These are phyloP conservation scores for Puccinia polysora DNA, from an alignment of 1,284 basidiomycete species.

Conservation along the genomic window DNA sequence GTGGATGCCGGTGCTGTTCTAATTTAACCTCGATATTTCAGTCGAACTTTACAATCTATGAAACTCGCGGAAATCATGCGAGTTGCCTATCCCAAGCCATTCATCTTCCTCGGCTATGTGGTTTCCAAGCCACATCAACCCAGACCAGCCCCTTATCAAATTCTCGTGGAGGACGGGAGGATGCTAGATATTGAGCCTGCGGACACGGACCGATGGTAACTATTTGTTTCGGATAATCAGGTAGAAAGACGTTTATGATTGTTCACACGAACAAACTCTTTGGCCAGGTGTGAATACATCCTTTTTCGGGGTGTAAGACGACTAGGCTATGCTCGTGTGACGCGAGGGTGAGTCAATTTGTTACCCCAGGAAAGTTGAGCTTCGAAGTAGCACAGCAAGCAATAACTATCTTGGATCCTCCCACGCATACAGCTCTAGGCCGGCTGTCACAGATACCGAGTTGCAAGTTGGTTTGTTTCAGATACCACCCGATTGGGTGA, in stretches of 20 bases:
- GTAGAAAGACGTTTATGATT: slow-evolving; percentile 57
- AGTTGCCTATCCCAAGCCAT: slow-evolving; percentile 67
- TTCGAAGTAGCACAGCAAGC: slow-evolving; percentile 41
- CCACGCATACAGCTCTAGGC: slow-evolving; percentile 43
- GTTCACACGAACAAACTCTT: neutral
- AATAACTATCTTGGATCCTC: neutral
- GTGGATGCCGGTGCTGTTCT: neutral
- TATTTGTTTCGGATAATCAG: slow-evolving; percentile 68
- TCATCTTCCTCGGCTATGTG: slow-evolving; percentile 77
- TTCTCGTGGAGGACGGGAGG: slow-evolving; percentile 58
- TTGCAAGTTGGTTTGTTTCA: slow-evolving; percentile 47
- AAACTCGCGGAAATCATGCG: slow-evolving; percentile 77
- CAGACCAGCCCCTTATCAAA: slow-evolving; percentile 76
- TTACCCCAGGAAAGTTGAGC: neutral
- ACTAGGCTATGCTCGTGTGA: slow-evolving; percentile 39
- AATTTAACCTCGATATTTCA: slow-evolving; percentile 58
- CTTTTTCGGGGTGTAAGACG: slow-evolving; percentile 33
- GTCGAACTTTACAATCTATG: slow-evolving; percentile 78
- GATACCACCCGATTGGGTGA: slow-evolving; percentile 43
- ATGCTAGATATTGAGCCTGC: slow-evolving; percentile 65
- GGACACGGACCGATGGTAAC: slow-evolving; percentile 68
- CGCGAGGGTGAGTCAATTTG: slow-evolving; percentile 34
- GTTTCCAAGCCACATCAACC: slow-evolving; percentile 71
- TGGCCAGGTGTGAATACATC: slow-evolving; percentile 41
- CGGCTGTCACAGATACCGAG: slow-evolving; percentile 49